Evolutionary conservation across 2,329 filamentous ascomycete genomes (phyloP), one percentile per base, ranked within the genome.

Genomic region (Aaosphaeria pasadenensis): DNA sequence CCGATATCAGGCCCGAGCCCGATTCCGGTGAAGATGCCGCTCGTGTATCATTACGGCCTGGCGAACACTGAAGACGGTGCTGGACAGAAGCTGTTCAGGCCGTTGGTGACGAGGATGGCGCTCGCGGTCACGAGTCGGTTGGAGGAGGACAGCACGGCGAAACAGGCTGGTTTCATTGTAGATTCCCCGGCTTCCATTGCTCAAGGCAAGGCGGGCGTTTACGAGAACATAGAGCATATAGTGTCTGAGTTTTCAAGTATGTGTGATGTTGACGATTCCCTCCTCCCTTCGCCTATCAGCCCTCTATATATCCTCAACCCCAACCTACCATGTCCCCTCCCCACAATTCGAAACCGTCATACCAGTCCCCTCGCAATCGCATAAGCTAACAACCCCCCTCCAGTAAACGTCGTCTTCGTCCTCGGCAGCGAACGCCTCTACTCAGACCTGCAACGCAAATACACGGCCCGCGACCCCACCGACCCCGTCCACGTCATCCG

Each of bases 1-100:
- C 91, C 92, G 0, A 95, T 91, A 60, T 95, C 88, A 56, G 94
- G 92, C 0, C 91, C 94, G 0, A 94, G 87, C 58, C 82, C 85
- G 1, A 85, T 95, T 13, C 91, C 92, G 0, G 89, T 96, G 45
- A 97, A 96, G 75, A 78, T 96, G 59, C 94, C 94, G 5, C 74
- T 99, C 46, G 90, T 92, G 30, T 95, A 96, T 66, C 89, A 91
- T 70, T 95, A 89, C 68, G 92, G 94, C 11, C 77, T 87, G 53
- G 78, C 82, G 45, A 84, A 78, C 52, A 82, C 89, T 1, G 86
- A 90, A 57, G 87, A 90, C 43, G 77, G 30, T 11, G 13, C 9
- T 36, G 33, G 63, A 30, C 17, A 24, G 17, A 80, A 77, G 32
- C 73, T 92, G 39, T 97, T 88, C 74, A 87, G 84, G 62, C 81